Percentiles rank a stretch among this genome's conserved stretches.
Conservation (phyloP, 306 rosid genomes). For the Cajanus cajan region DNA sequence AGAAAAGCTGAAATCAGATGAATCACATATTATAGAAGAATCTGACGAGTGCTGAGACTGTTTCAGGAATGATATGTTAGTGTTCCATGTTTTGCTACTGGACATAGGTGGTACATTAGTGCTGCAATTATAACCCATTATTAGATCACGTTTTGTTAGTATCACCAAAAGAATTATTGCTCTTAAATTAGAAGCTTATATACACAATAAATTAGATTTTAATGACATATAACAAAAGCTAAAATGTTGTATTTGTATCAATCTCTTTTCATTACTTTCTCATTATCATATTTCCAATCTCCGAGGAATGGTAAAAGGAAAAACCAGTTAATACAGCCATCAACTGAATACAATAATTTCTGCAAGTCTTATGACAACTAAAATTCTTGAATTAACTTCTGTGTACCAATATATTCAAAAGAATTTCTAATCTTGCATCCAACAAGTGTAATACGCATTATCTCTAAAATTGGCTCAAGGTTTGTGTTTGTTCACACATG, state of each 20-base stretch:
- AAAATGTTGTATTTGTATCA: background rate
- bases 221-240: background rate
- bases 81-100: background rate
- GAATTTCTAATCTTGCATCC: no score
- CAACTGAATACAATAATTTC: no score
- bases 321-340: background rate
- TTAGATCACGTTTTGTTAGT: background rate
- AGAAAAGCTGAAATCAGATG: background rate
- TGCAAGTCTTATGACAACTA: no score
- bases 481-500: background rate
- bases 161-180: background rate
- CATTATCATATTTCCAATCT: background rate
- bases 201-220: background rate
- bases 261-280: background rate
- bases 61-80: background rate
- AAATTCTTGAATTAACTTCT: no score
- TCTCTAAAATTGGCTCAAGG: background rate
- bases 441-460: background rate
- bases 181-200: background rate
- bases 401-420: no score
- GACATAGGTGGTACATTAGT: background rate
- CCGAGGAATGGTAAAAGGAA: background rate
- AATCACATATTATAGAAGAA: background rate
- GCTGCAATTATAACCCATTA: background rate
- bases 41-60: background rate